Evolutionary conservation across 805 yeast genomes (phyloP).

Genomic region (Alloascoidea africana): DNA sequence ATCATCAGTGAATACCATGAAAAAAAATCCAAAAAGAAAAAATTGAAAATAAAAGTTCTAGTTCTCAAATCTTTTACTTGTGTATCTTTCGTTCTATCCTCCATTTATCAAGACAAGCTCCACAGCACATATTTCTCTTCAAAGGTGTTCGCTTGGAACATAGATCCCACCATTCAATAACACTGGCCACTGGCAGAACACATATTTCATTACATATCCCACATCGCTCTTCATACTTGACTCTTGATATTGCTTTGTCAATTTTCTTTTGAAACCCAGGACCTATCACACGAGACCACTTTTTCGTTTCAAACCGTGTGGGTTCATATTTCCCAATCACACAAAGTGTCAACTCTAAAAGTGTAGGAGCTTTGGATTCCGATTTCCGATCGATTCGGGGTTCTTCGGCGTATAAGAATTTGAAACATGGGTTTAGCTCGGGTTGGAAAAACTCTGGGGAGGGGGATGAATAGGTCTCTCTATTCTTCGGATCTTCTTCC

Average conservation of each 20-base stretch:
- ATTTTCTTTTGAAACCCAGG: slow-evolving; percentile 7
- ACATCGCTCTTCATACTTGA: slow-evolving; percentile 9
- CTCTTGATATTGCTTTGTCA: slow-evolving; percentile 9
- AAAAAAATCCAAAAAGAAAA: too few species aligned
- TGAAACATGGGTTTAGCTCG: too few species aligned
- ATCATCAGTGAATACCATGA: too few species aligned
- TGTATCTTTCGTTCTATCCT: too few species aligned
- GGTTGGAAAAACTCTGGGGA: too few species aligned
- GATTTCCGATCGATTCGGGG: too few species aligned
- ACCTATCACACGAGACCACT: slow-evolving; percentile 10
- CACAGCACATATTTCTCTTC: slow-evolving; percentile 11
- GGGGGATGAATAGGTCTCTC: background rate
- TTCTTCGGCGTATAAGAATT: slow-evolving; percentile 2
- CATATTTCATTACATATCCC: slow-evolving; percentile 14
- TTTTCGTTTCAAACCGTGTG: slow-evolving; percentile 7
- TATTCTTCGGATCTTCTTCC: slow-evolving; percentile 3
- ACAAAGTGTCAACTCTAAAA: slow-evolving; percentile 10
- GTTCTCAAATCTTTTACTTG: too few species aligned
- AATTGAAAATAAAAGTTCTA: too few species aligned
- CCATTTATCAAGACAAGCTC: slow-evolving; percentile 7
- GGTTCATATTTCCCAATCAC: slow-evolving; percentile 9
- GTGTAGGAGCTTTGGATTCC: too few species aligned
- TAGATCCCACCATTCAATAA: slow-evolving; percentile 18
- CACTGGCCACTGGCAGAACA: slow-evolving; percentile 13
- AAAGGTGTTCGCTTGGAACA: slow-evolving; percentile 8